Evolutionary conservation across 225 moss, liverwort and hornwort species (phyloP).

Genomic region (Polytrichum commune): DNA sequence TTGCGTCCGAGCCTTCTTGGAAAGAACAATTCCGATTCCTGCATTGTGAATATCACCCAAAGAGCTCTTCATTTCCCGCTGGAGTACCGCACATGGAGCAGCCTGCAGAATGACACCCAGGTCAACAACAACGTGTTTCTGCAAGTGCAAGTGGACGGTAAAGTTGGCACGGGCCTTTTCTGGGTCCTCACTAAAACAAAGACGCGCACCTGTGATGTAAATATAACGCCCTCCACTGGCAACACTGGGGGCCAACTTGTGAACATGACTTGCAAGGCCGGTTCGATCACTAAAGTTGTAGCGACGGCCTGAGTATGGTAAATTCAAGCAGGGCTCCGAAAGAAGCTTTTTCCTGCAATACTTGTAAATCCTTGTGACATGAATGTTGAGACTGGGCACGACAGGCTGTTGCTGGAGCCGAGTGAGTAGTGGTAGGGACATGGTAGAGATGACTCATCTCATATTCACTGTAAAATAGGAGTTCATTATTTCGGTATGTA

Average conservation of each 20-base stretch:
- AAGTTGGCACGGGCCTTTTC: conserved; percentile 11
- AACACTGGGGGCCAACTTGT: not conserved
- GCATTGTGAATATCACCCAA: conserved; percentile 18
- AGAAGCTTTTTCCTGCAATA: too few relatives aligned
- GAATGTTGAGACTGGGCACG: too few relatives aligned
- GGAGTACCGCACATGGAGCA: conserved; percentile 20
- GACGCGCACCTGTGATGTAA: conserved; percentile 7
- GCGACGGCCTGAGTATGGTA: too few relatives aligned
- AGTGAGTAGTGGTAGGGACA: too few relatives aligned
- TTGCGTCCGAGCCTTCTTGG: not conserved
- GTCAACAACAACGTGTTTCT: not conserved
- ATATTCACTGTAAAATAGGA: too few relatives aligned
- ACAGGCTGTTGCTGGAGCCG: too few relatives aligned
- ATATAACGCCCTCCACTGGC: not conserved
- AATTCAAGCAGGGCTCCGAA: too few relatives aligned
- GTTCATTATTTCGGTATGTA: too few relatives aligned
- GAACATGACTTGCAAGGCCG: conserved; percentile 11
- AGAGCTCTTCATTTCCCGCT: not conserved
- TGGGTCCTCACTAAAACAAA: conserved; percentile 16
- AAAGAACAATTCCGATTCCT: not conserved
- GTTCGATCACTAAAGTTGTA: too few relatives aligned
- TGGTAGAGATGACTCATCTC: too few relatives aligned
- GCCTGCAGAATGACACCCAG: conserved; percentile 5
- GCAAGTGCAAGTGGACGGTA: conserved; percentile 9
- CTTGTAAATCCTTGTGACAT: too few relatives aligned